These are phyloP conservation scores for Closterium sp. DNA, from an alignment of 139 green algal species.

Conservation along the genomic window DNA sequence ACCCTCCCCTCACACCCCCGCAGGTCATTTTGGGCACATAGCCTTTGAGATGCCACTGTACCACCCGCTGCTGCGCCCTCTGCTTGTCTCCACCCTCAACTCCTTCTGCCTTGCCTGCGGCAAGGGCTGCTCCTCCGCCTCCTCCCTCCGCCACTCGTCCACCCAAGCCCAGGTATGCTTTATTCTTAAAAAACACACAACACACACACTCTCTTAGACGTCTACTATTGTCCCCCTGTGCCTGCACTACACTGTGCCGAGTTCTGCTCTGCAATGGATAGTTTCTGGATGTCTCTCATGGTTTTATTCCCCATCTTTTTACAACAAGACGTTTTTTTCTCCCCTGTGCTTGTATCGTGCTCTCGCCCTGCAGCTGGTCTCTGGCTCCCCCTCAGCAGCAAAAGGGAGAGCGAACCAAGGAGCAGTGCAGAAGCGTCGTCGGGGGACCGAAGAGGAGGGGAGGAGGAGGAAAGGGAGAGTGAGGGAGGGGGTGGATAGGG, in stretches of 20 bases:
- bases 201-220: no score
- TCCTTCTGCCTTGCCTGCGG: background rate
- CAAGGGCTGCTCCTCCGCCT: background rate
- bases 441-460: background rate
- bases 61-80: background rate
- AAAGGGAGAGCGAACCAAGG: background rate
- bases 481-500: background rate
- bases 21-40: background rate
- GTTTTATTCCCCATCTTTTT: background rate
- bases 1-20: no score
- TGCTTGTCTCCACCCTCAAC: background rate
- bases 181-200: no score
- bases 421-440: background rate
- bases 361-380: background rate
- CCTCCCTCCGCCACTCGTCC: no score
- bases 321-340: background rate
- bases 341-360: background rate
- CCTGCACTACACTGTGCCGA: no score
- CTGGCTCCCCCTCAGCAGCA: background rate
- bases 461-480: background rate
- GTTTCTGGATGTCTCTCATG: background rate
- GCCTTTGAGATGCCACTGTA: background rate
- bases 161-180: background rate
- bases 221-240: no score
- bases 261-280: no score